phyloP scores from a whole-genome alignment of 2,329 filamentous ascomycete genomes.

The Alternaria ethzedia region DNA sequence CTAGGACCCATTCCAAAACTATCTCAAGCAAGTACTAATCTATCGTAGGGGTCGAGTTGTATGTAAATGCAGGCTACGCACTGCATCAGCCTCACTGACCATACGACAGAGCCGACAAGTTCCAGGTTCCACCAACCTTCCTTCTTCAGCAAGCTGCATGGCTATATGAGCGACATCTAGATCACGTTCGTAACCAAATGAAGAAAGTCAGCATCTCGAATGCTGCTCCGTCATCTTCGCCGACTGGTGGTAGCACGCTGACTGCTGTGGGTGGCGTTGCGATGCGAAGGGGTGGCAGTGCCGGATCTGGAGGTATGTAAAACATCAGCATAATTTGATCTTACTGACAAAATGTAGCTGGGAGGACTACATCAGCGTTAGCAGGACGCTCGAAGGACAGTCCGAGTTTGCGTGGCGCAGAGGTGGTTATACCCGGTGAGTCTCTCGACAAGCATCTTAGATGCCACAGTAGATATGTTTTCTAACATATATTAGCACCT shows the following conservation, averaged over 20 bases:
- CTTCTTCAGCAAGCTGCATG: conserved; percentile 92
- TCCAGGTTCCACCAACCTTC: conserved; percentile 86
- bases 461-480: not conserved
- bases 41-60: conserved; percentile 75
- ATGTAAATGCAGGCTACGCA: conserved; percentile 40
- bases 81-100: conserved; percentile 8
- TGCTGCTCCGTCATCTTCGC: conserved; percentile 59
- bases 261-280: conserved; percentile 47
- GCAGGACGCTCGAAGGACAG: conserved; percentile 65
- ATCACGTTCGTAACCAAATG: conserved; percentile 89
- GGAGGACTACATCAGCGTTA: conserved; percentile 60
- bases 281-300: conserved; percentile 61
- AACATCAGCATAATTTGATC: not conserved
- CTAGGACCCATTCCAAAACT: not conserved
- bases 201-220: conserved; percentile 71
- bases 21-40: not conserved
- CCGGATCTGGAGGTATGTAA: conserved; percentile 47
- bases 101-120: conserved; percentile 65
- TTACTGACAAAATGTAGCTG: conserved; percentile 27
- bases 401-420: conserved; percentile 58
- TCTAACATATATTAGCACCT: conserved; percentile 24
- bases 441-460: not conserved
- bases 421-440: conserved; percentile 52
- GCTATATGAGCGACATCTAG: conserved; percentile 88
- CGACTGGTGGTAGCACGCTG: conserved; percentile 52